phyloP scores from a whole-genome alignment of 805 yeast species.

The Ogataea ganodermae region DNA sequence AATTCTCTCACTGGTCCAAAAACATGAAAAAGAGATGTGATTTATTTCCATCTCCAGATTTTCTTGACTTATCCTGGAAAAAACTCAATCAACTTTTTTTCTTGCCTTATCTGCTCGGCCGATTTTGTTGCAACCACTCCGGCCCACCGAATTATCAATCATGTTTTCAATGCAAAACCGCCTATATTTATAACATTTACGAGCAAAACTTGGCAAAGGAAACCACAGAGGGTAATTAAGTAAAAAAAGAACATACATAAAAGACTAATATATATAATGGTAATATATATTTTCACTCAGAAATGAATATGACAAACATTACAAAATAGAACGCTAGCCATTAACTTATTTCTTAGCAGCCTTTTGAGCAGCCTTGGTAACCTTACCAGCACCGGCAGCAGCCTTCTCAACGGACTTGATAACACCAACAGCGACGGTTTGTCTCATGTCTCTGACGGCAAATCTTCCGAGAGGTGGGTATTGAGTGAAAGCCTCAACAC shows the following conservation, averaged over 20 bases:
- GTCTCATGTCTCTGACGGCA: slow-evolving; percentile 99
- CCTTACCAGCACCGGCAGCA: slow-evolving; percentile 83
- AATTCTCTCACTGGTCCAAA: not conserved
- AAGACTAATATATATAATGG: slow-evolving; percentile 2
- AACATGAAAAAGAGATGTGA: too few relatives aligned
- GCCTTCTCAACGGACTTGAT: slow-evolving; percentile 92
- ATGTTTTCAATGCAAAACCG: not conserved
- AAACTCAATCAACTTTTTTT: not conserved
- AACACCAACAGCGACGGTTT: slow-evolving; percentile 99
- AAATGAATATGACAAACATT: slow-evolving; percentile 1
- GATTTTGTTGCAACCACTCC: not conserved
- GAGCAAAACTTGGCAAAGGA: not conserved
- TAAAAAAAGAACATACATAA: slow-evolving; percentile 10
- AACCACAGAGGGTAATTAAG: slow-evolving; percentile 4
- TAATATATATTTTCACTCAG: not conserved
- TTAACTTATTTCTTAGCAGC: slow-evolving; percentile 68
- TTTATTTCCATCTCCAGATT: too few relatives aligned
- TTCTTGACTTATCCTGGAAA: not conserved
- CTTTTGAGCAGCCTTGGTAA: slow-evolving; percentile 93
- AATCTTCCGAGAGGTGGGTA: slow-evolving; percentile 98
- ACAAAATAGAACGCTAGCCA: not conserved
- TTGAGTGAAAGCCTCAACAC: slow-evolving; percentile 91
- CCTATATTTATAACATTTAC: not conserved
- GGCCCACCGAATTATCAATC: not conserved
- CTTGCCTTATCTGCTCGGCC: not conserved